These are phyloP conservation scores for Penicillium egyptiacum DNA, from an alignment of 495 filamentous ascomycete species.

Conservation along the genomic window DNA sequence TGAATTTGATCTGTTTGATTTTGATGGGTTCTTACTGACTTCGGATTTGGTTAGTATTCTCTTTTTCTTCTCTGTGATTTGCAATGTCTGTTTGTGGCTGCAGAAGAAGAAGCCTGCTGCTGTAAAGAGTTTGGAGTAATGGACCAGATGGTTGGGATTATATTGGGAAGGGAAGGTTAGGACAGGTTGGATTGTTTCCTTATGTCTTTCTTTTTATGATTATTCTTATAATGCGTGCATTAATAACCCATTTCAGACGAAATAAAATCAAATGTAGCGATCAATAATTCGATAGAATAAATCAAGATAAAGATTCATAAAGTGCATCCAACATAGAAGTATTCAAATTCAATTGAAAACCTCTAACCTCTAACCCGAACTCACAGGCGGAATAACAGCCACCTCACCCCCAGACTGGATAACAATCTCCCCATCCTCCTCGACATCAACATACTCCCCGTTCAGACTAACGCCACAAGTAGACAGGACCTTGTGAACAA, in stretches of 20 bases:
- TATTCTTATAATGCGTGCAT: neutral
- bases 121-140: conserved; percentile 24
- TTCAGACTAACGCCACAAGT: conserved; percentile 86
- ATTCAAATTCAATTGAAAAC: neutral
- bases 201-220: neutral
- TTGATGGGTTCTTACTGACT: no score
- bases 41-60: conserved; percentile 51
- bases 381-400: conserved; percentile 95
- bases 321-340: no score
- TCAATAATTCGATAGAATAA: no score
- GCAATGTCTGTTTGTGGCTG: conserved; percentile 59
- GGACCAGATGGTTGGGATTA: conserved; percentile 6
- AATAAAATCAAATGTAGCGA: no score
- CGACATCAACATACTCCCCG: conserved; percentile 80
- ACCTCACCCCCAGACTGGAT: conserved; percentile 86
- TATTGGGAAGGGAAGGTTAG: neutral
- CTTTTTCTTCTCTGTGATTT: conserved; percentile 64
- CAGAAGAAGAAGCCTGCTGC: conserved; percentile 48
- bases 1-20: neutral
- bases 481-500: conserved; percentile 65
- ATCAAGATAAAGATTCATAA: no score
- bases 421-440: conserved; percentile 34
- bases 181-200: neutral
- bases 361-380: conserved; percentile 46
- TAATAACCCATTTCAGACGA: neutral